phyloP scores from a whole-genome alignment of 2,329 filamentous ascomycete species.

The Fusarium keratoplasticum region DNA sequence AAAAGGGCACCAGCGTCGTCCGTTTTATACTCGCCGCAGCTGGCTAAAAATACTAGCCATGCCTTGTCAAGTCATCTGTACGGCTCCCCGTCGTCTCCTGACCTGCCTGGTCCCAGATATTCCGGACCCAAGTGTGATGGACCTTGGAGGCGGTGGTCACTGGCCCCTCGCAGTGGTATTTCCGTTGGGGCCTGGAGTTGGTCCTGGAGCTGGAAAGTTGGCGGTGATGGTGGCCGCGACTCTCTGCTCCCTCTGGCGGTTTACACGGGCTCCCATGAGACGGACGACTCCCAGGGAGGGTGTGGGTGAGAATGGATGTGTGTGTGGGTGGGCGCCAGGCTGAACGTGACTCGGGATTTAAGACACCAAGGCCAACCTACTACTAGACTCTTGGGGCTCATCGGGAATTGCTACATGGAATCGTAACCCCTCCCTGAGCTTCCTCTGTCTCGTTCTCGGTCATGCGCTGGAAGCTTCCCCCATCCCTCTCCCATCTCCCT shows the following conservation, averaged over 20 bases:
- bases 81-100: slow-evolving; percentile 38
- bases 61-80: slow-evolving; percentile 41
- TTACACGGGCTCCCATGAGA: slow-evolving; percentile 17
- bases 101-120: slow-evolving; percentile 38
- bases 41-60: slow-evolving; percentile 44
- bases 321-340: slow-evolving; percentile 42
- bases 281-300: slow-evolving; percentile 31
- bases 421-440: slow-evolving; percentile 32
- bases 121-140: slow-evolving; percentile 16
- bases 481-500: slow-evolving; percentile 29
- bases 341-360: slow-evolving; percentile 52
- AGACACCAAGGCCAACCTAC: slow-evolving; percentile 51
- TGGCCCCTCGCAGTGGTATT: slow-evolving; percentile 20
- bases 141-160: slow-evolving; percentile 32
- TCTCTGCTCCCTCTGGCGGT: slow-evolving; percentile 29
- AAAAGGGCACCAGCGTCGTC: slow-evolving; percentile 30
- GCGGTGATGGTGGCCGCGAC: slow-evolving; percentile 28
- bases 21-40: slow-evolving; percentile 44
- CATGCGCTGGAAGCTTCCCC: slow-evolving; percentile 35
- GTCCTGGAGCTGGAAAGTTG: slow-evolving; percentile 29
- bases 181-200: slow-evolving; percentile 29
- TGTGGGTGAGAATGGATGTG: slow-evolving; percentile 34
- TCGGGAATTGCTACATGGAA: slow-evolving; percentile 45
- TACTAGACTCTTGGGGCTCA: slow-evolving; percentile 38
- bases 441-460: slow-evolving; percentile 34